Conservation (phyloP, 2,329 filamentous ascomycete genomes). For the Diaporthe batatas region DNA sequence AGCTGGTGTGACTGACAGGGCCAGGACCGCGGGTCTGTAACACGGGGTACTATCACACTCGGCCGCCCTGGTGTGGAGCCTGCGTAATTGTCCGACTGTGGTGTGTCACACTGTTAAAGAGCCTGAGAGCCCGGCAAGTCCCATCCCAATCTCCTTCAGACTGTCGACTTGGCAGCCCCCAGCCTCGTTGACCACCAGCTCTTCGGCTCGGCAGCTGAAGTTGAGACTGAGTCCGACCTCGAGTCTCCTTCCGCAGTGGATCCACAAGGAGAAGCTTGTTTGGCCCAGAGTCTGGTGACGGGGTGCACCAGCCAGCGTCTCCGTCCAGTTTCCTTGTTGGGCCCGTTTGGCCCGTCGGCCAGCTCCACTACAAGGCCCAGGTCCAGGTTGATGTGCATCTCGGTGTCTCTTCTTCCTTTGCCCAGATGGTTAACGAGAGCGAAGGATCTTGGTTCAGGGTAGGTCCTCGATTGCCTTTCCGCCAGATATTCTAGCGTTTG, state of each 20-base stretch:
- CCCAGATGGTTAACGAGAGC: constrained; percentile 18
- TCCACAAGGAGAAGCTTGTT: constrained; percentile 20
- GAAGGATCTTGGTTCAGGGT: constrained; percentile 9
- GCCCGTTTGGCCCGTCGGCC: neutral
- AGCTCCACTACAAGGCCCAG: neutral
- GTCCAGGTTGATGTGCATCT: neutral
- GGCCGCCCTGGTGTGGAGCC: constrained; percentile 5
- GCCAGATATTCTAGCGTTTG: neutral
- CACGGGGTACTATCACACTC: constrained; percentile 24
- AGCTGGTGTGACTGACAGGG: constrained; percentile 17
- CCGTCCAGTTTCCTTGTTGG: constrained; percentile 1
- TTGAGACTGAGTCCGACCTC: constrained; percentile 17
- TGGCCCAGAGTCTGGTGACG: constrained; percentile 11
- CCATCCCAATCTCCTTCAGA: constrained; percentile 5
- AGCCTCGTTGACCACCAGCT: neutral
- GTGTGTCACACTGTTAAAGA: constrained; percentile 25
- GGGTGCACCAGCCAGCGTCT: constrained; percentile 6
- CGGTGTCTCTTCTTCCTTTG: neutral
- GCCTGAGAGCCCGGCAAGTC: constrained; percentile 20
- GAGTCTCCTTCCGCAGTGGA: constrained; percentile 17
- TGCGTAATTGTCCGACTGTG: neutral
- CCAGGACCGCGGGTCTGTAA: constrained; percentile 24
- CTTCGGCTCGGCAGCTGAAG: constrained; percentile 30
- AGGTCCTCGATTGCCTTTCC: neutral
- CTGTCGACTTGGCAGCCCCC: neutral